Evolutionary conservation across 2,329 filamentous ascomycete species (phyloP), one percentile per base, ranked within the genome.

Genomic region (Colletotrichum gigasporum): DNA sequence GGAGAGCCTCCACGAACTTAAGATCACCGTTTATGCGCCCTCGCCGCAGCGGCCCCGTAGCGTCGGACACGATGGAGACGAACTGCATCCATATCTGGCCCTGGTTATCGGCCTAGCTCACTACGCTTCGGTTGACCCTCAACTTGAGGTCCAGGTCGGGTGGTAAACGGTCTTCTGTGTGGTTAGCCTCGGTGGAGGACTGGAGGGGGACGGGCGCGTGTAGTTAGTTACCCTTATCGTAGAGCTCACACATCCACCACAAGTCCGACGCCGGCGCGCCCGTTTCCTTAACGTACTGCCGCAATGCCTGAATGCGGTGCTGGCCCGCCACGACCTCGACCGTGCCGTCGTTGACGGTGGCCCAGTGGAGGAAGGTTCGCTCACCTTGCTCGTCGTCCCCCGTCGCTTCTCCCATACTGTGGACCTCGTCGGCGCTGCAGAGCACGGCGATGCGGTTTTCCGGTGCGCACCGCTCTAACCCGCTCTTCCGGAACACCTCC

Each of bases 51-150:
- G 20, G 20, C 11, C 41, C 22, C 3, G 5, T 6, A 22, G 20
- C 11, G 22, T 16, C 41, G 5, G 20, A 41, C n/a, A 14, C 39
- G 11, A 42, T 20, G 22, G 39, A 20, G 5, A 66, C 30, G 2
- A 67, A 45, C 45, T 69, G 51, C 30, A 44, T 63, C 67, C 37
- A 69, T 30, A 69, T 61, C 24, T 69, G 47, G 1, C 62, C 50
- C 42, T 69, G 53, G 24, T 37, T 69, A 22, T 69, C 57, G 7
- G 45, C 34, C 6, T 66, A 39, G 12, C 30, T 53, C 28, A 22
- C 62, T 39, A 63, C 60, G 3, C 24, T 45, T 5, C 57, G 48
- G 53, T 69, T 69, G 3, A 66, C 47, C 3, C 52, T 55, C 2
- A 68, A 44, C 26, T 67, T 65, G 16, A 69, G 24, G 56, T 63